Percentiles rank a stretch among this genome's conserved stretches.
phyloP scores from a whole-genome alignment of 2,329 filamentous ascomycete species.

The Talaromyces rugulosus region DNA sequence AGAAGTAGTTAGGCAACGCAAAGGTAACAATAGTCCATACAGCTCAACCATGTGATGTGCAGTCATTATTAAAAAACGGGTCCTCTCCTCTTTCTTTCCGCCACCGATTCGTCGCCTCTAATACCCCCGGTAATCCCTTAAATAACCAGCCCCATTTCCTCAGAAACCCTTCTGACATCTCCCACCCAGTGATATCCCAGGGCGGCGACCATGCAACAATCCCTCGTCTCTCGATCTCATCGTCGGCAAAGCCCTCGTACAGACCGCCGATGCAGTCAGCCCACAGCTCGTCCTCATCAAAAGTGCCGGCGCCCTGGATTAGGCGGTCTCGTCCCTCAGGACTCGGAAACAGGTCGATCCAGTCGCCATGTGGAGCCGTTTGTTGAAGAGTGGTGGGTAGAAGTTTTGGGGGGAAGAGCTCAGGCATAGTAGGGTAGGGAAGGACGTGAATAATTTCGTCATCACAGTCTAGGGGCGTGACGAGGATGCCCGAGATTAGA shows the following conservation, averaged over 20 bases:
- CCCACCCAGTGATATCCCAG: constrained; percentile 39
- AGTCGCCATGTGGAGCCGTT: constrained; percentile 34
- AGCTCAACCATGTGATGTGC: neutral
- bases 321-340: constrained; percentile 38
- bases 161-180: constrained; percentile 40
- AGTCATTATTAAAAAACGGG: constrained; percentile 6
- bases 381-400: constrained; percentile 39
- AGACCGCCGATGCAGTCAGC: constrained; percentile 41
- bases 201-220: constrained; percentile 43
- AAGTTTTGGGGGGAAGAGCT: constrained; percentile 29
- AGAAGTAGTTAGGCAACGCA: too few relatives aligned
- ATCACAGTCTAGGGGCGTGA: constrained; percentile 29
- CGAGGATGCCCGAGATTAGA: constrained; percentile 30
- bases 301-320: constrained; percentile 33
- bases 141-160: constrained; percentile 23
- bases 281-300: constrained; percentile 44
- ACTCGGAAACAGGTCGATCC: constrained; percentile 42
- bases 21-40: too few relatives aligned
- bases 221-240: constrained; percentile 38
- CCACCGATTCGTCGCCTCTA: constrained; percentile 20
- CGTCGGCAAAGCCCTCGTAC: constrained; percentile 42
- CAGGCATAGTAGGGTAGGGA: constrained; percentile 25
- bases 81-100: constrained; percentile 14
- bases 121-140: constrained; percentile 10
- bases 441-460: constrained; percentile 26